These are phyloP conservation scores for Hordeum vulgare DNA, from an alignment of 176 grass and related monocot species.

Conservation along the genomic window DNA sequence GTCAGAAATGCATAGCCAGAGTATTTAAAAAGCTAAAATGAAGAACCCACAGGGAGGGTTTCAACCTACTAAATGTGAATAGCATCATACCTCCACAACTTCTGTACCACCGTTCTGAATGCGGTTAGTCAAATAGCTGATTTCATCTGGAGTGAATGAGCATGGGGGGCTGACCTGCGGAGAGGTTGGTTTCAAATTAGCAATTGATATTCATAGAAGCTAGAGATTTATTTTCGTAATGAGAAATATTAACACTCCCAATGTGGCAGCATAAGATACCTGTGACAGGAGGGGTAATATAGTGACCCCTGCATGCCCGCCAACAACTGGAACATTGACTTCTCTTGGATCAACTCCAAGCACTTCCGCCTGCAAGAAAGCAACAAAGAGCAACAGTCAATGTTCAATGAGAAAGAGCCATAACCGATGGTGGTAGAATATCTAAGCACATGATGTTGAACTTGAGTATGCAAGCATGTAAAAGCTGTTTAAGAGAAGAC, in stretches of 20 bases:
- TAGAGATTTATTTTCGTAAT: constrained; percentile 11
- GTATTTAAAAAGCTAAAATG: not conserved
- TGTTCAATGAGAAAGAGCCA: not conserved
- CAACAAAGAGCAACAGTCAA: constrained; percentile 5
- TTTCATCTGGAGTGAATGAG: constrained; percentile 88
- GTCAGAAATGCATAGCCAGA: not conserved
- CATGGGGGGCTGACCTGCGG: constrained; percentile 70
- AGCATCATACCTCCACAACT: constrained; percentile 85
- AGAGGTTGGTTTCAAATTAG: not conserved
- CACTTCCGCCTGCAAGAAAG: constrained; percentile 66
- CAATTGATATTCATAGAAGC: not conserved
- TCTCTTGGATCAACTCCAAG: constrained; percentile 89
- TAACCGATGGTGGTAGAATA: not conserved
- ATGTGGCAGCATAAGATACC: constrained; percentile 15
- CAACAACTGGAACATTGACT: constrained; percentile 71
- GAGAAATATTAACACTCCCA: not conserved
- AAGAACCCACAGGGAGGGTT: not conserved
- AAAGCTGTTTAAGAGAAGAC: not conserved
- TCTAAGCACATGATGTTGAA: not conserved
- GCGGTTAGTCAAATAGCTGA: constrained; percentile 72
- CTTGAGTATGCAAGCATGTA: not conserved
- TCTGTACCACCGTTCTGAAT: constrained; percentile 98
- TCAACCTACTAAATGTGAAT: not conserved
- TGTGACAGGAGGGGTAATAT: constrained; percentile 75
- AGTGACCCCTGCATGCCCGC: constrained; percentile 72